These are phyloP conservation scores for Sicyos edulis DNA, from an alignment of 306 rosid genomes.

Conservation along the genomic window DNA sequence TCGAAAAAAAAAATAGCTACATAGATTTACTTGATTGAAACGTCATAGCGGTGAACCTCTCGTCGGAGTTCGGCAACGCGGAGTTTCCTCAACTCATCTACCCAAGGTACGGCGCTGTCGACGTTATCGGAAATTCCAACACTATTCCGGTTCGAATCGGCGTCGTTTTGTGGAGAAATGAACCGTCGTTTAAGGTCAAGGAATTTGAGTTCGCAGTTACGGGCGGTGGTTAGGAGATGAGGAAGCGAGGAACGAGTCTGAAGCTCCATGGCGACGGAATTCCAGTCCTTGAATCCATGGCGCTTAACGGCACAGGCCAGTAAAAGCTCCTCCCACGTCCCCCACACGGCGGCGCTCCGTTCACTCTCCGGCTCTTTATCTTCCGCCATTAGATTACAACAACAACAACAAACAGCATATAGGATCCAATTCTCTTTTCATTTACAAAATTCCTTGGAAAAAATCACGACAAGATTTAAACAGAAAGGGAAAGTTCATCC, in stretches of 20 bases:
- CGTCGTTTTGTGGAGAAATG: slow-evolving; percentile 28
- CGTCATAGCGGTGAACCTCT: slow-evolving; percentile 59
- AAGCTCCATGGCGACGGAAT: slow-evolving; percentile 54
- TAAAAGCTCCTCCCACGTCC: slow-evolving; percentile 72
- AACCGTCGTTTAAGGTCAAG: slow-evolving; percentile 61
- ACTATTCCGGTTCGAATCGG: slow-evolving; percentile 26
- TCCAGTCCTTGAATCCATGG: slow-evolving; percentile 69
- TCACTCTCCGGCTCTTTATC: slow-evolving; percentile 10
- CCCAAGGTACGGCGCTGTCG: slow-evolving; percentile 51
- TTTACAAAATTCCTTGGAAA: background rate
- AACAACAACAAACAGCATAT: background rate
- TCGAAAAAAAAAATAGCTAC: slow-evolving; percentile 13
- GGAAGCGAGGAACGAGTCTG: slow-evolving; percentile 54
- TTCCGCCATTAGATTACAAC: slow-evolving; percentile 19
- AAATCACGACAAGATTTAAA: background rate
- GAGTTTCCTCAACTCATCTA: slow-evolving; percentile 52
- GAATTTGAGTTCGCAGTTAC: slow-evolving; percentile 50
- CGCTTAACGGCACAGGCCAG: slow-evolving; percentile 67
- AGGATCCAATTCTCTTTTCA: slow-evolving; percentile 5
- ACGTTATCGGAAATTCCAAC: slow-evolving; percentile 18
- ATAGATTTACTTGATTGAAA: slow-evolving; percentile 50
- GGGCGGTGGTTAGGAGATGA: slow-evolving; percentile 44
- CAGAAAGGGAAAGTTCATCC: background rate
- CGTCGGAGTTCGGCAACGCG: slow-evolving; percentile 69
- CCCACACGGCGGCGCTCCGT: slow-evolving; percentile 41